phyloP scores from a whole-genome alignment of 2,329 filamentous ascomycete genomes.

The Phialocephala sp. region DNA sequence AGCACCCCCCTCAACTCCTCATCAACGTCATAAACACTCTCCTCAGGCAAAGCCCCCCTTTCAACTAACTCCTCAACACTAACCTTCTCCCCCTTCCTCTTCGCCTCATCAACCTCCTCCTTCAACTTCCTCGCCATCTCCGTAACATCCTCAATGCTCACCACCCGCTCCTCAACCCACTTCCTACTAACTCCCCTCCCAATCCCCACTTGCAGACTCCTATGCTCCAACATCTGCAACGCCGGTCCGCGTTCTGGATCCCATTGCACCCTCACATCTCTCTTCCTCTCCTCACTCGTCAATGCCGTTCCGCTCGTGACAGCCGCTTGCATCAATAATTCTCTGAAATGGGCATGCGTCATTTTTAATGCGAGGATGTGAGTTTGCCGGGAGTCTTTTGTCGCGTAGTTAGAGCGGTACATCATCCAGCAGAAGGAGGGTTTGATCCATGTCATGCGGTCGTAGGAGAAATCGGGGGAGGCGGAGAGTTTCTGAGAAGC shows the following conservation, averaged over 20 bases:
- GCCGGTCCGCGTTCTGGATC: constrained; percentile 61
- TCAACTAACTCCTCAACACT: constrained; percentile 45
- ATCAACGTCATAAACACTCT: constrained; percentile 51
- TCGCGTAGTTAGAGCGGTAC: constrained; percentile 65
- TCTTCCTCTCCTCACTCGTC: constrained; percentile 33
- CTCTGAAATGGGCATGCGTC: constrained; percentile 55
- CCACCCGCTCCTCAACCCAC: constrained; percentile 59
- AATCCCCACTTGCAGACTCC: constrained; percentile 69
- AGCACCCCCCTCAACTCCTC: constrained; percentile 45
- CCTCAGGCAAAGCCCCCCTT: constrained; percentile 50
- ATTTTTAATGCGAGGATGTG: constrained; percentile 63
- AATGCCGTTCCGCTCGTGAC: constrained; percentile 43
- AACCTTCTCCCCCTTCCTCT: constrained; percentile 44
- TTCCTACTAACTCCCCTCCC: constrained; percentile 50
- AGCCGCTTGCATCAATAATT: constrained; percentile 48
- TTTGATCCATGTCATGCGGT: constrained; percentile 70
- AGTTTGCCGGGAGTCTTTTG: constrained; percentile 59
- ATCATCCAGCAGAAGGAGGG: constrained; percentile 69
- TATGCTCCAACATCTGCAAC: constrained; percentile 52
- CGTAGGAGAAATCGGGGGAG: constrained; percentile 56
- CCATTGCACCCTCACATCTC: constrained; percentile 63
- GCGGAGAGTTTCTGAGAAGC: constrained; percentile 56
- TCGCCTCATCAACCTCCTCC: constrained; percentile 43
- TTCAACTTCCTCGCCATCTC: constrained; percentile 56
- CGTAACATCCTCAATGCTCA: constrained; percentile 63